Evolutionary conservation across 257 asterid genomes (phyloP), one percentile per base, ranked within the genome.

Genomic region (Leonotis leonurus): DNA sequence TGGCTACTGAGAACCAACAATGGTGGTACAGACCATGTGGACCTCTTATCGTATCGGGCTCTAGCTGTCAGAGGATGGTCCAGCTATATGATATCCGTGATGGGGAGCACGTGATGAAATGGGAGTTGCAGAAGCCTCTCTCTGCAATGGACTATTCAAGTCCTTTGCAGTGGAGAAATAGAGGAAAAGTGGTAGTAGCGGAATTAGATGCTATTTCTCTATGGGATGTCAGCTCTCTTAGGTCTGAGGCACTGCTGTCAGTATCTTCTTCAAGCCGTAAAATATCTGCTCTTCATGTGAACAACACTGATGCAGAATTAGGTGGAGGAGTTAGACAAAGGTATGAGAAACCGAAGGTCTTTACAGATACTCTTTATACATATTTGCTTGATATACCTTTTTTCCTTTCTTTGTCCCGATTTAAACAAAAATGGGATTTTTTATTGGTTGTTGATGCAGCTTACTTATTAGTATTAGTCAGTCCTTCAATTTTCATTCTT

Each of bases 11-110:
- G 66, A 81, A 81, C 52, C 78, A 69, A 60, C 94, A 90, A 41
- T 83, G 95, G 93, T 90, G 94, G 95, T 87, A 87, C 61, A 85
- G 73, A 26, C 97, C 97, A 18, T 83, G 95, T 61, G 97, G 97
- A 12, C 87, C 95, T n/a, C 95, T 90, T 35, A 85, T 90, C 9
- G 60, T 71, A 44, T 83, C 95, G 30, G 68, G 89, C 4, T 88
- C 87, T 44, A 87, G 85, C 68, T 43, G 72, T 73, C 95, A 87
- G 60, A 87, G 71, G 62, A 62, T 46, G 75, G 76, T 85, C n/a
- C 81, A 68, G 30, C 40, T 85, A 40, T 85, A 81, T 22, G 95
- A 90, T 60, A 76, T 90, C 58, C 97, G 97, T 55, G 97, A 87
- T 57, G 97, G 95, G 60, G 95, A 87, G 53, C 76, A 73, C 40